These are phyloP conservation scores for Oryza coarctata DNA, from an alignment of 176 grass and related monocot genomes.

Conservation along the genomic window DNA sequence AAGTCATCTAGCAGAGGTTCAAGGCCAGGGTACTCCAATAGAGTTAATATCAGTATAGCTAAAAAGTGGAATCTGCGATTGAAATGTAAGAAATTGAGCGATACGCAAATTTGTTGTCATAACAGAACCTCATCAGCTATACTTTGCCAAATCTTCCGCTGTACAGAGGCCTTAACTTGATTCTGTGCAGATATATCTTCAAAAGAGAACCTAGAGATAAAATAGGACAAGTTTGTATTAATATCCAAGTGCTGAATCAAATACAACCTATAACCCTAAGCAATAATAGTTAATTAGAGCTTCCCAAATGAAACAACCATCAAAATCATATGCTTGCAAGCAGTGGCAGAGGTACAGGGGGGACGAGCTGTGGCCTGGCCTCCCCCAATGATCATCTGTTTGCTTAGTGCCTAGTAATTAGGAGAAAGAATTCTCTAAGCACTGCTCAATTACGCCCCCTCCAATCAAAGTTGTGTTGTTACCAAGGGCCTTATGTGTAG, in stretches of 20 bases:
- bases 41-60: conserved; percentile 24
- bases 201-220: conserved; percentile 60
- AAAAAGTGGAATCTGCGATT: background rate
- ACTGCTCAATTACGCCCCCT: no score
- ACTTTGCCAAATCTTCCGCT: conserved; percentile 84
- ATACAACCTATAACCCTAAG: background rate
- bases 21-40: conserved; percentile 81
- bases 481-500: no score
- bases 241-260: background rate
- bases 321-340: background rate
- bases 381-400: no score
- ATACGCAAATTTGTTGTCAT: background rate
- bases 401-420: no score
- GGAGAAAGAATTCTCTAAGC: no score
- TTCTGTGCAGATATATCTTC: conserved; percentile 98
- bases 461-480: no score
- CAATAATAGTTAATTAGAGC: background rate
- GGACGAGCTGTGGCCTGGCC: no score
- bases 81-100: background rate
- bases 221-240: background rate
- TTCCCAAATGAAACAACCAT: background rate
- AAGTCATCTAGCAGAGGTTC: conserved; percentile 90
- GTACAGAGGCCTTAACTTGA: conserved; percentile 94
- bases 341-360: no score
- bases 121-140: conserved; percentile 76